phyloP scores from a whole-genome alignment of 768 basidiomycete genomes.

The Serendipita vermifera region DNA sequence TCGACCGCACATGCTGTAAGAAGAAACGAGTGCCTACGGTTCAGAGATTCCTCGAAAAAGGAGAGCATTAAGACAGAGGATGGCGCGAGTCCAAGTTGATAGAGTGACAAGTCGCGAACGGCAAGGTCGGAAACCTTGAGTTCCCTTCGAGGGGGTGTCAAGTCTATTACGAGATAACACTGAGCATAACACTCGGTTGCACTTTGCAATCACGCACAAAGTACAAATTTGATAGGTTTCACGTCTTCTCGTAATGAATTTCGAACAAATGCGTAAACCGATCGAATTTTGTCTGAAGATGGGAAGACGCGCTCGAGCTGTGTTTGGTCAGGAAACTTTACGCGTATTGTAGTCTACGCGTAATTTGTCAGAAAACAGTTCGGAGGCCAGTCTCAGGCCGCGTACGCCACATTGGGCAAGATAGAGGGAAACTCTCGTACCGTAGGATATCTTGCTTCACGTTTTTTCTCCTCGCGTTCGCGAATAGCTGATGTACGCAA shows the following conservation, averaged over 20 bases:
- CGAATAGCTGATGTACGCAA: slow-evolving; percentile 50
- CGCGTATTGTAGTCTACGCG: slow-evolving; percentile 60
- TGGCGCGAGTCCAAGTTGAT: slow-evolving; percentile 63
- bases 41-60: slow-evolving; percentile 59
- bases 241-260: slow-evolving; percentile 57
- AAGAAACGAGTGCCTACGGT: slow-evolving; percentile 43
- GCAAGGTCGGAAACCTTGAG: slow-evolving; percentile 66
- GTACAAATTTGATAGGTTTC: slow-evolving; percentile 65
- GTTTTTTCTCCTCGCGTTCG: slow-evolving; percentile 48
- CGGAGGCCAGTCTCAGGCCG: not conserved
- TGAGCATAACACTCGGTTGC: not conserved
- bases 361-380: slow-evolving; percentile 13
- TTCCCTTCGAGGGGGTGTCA: slow-evolving; percentile 71
- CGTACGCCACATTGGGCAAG: not conserved
- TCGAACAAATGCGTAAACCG: slow-evolving; percentile 77
- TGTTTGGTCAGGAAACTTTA: slow-evolving; percentile 69
- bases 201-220: slow-evolving; percentile 43
- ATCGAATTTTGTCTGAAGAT: slow-evolving; percentile 64
- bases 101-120: slow-evolving; percentile 53
- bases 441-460: slow-evolving; percentile 57
- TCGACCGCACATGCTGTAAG: not conserved
- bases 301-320: slow-evolving; percentile 68
- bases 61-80: slow-evolving; percentile 63
- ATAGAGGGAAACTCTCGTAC: slow-evolving; percentile 28
- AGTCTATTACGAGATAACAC: slow-evolving; percentile 35